Conservation (phyloP, 345 rosid species). For the Bruguiera parviflora region DNA sequence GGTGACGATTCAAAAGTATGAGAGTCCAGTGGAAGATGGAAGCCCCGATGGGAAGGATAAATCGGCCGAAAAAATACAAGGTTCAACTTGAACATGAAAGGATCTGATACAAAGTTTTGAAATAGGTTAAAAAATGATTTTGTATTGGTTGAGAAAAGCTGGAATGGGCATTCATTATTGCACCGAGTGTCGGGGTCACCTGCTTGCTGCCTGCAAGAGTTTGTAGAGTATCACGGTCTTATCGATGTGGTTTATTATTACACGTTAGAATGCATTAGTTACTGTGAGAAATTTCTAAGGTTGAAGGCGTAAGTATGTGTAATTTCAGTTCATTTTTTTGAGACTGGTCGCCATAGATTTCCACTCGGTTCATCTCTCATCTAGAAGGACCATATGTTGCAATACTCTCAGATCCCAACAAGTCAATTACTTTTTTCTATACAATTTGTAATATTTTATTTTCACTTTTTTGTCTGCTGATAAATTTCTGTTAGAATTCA, state of each 20-base stretch:
- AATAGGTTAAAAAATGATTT: slow-evolving; percentile 15
- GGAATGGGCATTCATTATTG: slow-evolving; percentile 3
- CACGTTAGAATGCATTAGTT: slow-evolving; percentile 15
- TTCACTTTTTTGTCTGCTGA: background rate
- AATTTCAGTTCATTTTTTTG: slow-evolving; percentile 12
- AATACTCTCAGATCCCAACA: background rate
- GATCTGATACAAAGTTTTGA: slow-evolving; percentile 65
- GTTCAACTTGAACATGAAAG: slow-evolving; percentile 86
- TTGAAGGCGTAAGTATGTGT: slow-evolving; percentile 13
- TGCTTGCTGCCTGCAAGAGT: slow-evolving; percentile 33
- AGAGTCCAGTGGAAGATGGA: slow-evolving; percentile 67
- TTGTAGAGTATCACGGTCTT: slow-evolving; percentile 29
- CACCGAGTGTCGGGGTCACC: slow-evolving; percentile 19
- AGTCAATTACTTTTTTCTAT: too few species aligned
- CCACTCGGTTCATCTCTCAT: slow-evolving; percentile 7
- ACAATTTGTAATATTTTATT: slow-evolving; percentile 13
- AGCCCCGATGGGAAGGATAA: slow-evolving; percentile 76
- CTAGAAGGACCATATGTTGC: slow-evolving; percentile 8
- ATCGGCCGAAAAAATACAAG: slow-evolving; percentile 74
- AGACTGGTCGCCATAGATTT: background rate
- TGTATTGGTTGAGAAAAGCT: slow-evolving; percentile 16
- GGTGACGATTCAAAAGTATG: slow-evolving; percentile 60
- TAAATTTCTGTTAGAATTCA: background rate
- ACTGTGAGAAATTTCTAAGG: slow-evolving; percentile 9
- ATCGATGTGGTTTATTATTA: slow-evolving; percentile 8